Percentiles rank a stretch among this genome's conserved stretches.
Conservation (phyloP, 176 grass and related monocot species). For the Olyra latifolia region DNA sequence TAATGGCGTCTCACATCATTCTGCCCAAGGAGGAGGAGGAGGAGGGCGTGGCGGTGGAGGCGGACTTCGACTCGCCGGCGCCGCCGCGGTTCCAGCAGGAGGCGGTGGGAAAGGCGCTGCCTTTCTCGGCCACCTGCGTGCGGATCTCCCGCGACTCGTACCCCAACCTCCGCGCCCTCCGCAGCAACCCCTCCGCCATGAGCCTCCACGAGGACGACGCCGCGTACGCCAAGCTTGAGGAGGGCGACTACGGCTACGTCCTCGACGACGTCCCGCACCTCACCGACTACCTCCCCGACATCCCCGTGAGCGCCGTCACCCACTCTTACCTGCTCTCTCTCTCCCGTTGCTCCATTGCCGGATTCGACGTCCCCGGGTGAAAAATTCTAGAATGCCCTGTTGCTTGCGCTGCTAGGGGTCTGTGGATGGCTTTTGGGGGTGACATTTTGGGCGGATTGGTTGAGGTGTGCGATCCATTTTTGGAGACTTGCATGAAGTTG, state of each 20-base stretch:
- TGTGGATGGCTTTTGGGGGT: background rate
- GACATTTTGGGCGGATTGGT: background rate
- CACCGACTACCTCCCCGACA: slow-evolving; percentile 74
- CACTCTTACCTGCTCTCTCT: background rate
- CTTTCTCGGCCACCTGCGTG: slow-evolving; percentile 80
- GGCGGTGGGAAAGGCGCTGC: slow-evolving; percentile 31
- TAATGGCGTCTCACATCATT: slow-evolving; percentile 52
- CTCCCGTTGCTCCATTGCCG: slow-evolving; percentile 1
- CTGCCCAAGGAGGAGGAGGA: slow-evolving; percentile 52
- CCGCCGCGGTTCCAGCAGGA: slow-evolving; percentile 13
- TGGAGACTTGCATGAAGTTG: background rate
- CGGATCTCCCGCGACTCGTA: slow-evolving; percentile 86
- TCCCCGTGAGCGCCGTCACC: slow-evolving; percentile 49
- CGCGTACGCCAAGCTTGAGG: slow-evolving; percentile 49
- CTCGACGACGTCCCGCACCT: slow-evolving; percentile 94
- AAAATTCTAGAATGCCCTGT: background rate
- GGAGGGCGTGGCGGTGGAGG: slow-evolving; percentile 35
- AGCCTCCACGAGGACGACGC: slow-evolving; percentile 43
- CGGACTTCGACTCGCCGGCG: slow-evolving; percentile 46
- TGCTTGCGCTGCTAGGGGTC: slow-evolving; percentile 3
- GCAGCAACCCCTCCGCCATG: slow-evolving; percentile 37
- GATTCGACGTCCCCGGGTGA: background rate
- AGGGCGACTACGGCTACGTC: slow-evolving; percentile 81
- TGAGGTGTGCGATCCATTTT: slow-evolving; percentile 9
- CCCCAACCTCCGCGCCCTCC: slow-evolving; percentile 76